phyloP scores from a whole-genome alignment of 2,329 filamentous ascomycete genomes.

The Penicillium decumbens region DNA sequence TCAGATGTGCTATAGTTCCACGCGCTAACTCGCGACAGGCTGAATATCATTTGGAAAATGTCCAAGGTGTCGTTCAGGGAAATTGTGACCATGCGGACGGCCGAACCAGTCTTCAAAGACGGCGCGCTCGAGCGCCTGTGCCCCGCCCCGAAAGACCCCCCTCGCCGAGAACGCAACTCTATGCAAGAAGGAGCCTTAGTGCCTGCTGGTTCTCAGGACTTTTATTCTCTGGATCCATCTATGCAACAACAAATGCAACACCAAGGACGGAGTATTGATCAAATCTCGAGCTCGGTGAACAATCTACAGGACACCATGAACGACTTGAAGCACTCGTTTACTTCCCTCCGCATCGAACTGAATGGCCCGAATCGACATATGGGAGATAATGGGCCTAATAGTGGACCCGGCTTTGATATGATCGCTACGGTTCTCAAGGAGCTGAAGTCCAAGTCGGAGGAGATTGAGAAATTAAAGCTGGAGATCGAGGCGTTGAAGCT shows the following conservation, averaged over 20 bases:
- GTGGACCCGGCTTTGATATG: constrained; percentile 34
- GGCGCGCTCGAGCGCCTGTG: constrained; percentile 30
- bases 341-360: constrained; percentile 35
- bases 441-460: constrained; percentile 37
- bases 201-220: constrained; percentile 16
- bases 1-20: not conserved
- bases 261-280: constrained; percentile 36
- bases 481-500: constrained; percentile 38
- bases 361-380: constrained; percentile 27
- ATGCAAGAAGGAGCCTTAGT: constrained; percentile 24
- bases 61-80: constrained; percentile 38
- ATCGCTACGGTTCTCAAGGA: constrained; percentile 37
- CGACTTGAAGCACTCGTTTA: constrained; percentile 39
- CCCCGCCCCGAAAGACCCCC: constrained; percentile 21
- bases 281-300: constrained; percentile 38
- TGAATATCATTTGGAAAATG: constrained; percentile 40
- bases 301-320: constrained; percentile 39
- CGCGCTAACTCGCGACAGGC: constrained; percentile 18
- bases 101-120: constrained; percentile 34
- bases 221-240: constrained; percentile 16
- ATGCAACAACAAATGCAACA: constrained; percentile 36
- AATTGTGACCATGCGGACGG: constrained; percentile 39
- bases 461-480: constrained; percentile 37
- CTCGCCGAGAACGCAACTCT: constrained; percentile 16
- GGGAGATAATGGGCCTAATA: constrained; percentile 17